A percentile compares a stretch with the other conserved stretches of the same genome.
Conservation (phyloP, 257 asterid species). For the Scutellaria galericulata region DNA sequence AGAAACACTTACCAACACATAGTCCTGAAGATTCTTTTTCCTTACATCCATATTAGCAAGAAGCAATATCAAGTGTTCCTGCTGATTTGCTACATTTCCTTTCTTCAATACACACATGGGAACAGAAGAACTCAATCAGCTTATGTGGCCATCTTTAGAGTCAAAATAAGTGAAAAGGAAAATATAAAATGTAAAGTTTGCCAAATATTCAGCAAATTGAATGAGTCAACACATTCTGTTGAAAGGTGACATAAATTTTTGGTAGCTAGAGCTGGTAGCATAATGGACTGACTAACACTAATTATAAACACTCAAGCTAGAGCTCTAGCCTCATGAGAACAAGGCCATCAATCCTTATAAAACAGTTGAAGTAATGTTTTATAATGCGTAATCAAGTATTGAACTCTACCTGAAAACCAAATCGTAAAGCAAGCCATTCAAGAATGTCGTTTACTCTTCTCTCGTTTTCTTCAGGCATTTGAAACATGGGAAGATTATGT, state of each 20-base stretch:
- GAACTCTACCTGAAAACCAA: constrained; percentile 91
- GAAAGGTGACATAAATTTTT: too few species aligned
- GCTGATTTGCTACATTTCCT: constrained; percentile 97
- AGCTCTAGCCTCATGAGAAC: background rate
- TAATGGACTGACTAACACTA: background rate
- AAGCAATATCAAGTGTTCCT: constrained; percentile 94
- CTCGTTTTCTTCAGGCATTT: constrained; percentile 59
- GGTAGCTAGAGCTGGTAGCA: background rate
- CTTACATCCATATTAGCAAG: constrained; percentile 93
- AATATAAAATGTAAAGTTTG: too few species aligned
- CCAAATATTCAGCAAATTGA: too few species aligned
- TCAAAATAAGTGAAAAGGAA: background rate
- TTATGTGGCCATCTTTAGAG: constrained; percentile 26
- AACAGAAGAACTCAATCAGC: constrained; percentile 40
- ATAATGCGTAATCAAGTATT: background rate
- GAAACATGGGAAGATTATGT: constrained; percentile 70
- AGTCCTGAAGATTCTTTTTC: constrained; percentile 9
- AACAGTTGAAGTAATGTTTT: constrained; percentile 13
- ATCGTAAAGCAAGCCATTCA: constrained; percentile 91
- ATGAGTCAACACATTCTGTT: too few species aligned
- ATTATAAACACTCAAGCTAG: background rate
- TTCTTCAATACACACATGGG: constrained; percentile 62
- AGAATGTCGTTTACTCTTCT: constrained; percentile 74
- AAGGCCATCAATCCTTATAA: constrained; percentile 7
- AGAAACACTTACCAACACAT: too few species aligned